These are phyloP conservation scores for Cryptosporidium ubiquitum DNA, from an alignment of 169 alveolate species.

Conservation along the genomic window DNA sequence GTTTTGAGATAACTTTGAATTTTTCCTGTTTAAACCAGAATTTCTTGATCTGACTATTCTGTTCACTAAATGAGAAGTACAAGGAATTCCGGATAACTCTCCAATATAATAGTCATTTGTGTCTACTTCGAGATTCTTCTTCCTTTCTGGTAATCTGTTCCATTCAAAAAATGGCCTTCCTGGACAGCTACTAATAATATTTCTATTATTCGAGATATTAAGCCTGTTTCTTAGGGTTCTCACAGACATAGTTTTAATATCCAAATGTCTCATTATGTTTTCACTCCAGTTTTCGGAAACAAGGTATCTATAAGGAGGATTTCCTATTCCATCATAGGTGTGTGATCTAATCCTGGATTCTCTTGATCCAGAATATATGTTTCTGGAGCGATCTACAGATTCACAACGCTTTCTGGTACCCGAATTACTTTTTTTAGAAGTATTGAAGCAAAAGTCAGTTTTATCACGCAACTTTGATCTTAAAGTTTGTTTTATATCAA, in stretches of 20 bases:
- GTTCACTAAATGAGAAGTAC: constrained; percentile 65
- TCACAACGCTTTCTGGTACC: neutral
- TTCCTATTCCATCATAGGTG: constrained; percentile 67
- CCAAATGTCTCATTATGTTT: constrained; percentile 35
- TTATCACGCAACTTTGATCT: constrained; percentile 36
- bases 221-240: constrained; percentile 24
- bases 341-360: constrained; percentile 37
- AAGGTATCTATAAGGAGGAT: constrained; percentile 66
- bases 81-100: constrained; percentile 66
- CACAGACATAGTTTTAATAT: constrained; percentile 11
- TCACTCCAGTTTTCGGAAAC: constrained; percentile 71
- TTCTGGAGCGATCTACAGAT: constrained; percentile 53
- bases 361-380: neutral
- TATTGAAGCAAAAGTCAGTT: neutral
- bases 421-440: neutral
- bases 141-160: constrained; percentile 2
- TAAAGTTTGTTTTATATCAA: neutral
- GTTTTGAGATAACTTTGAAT: neutral
- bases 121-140: constrained; percentile 25
- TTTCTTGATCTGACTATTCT: constrained; percentile 60
- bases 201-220: neutral
- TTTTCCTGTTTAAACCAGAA: neutral
- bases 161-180: constrained; percentile 68
- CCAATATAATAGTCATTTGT: constrained; percentile 71
- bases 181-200: neutral